Evolutionary conservation across 2,329 filamentous ascomycete genomes (phyloP).

Genomic region (Xylaria sp.): DNA sequence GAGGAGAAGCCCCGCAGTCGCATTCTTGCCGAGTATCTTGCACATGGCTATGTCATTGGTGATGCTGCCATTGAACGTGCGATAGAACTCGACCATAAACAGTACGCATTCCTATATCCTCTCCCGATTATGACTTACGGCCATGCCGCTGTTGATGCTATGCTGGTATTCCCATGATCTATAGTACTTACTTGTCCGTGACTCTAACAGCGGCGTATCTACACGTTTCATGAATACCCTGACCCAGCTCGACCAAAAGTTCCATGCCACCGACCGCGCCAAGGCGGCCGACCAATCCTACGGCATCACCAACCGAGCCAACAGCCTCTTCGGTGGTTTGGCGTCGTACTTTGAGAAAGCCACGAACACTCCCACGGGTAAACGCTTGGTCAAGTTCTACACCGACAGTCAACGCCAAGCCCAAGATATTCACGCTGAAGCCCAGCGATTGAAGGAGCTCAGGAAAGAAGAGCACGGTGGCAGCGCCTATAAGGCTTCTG

Average conservation of each 20-base stretch:
- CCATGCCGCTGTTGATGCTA: no score
- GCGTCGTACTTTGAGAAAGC: slow-evolving; percentile 96
- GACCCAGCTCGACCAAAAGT: slow-evolving; percentile 81
- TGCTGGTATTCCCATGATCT: no score
- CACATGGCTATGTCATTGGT: slow-evolving; percentile 89
- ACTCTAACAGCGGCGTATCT: slow-evolving; percentile 70
- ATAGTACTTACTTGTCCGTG: not conserved
- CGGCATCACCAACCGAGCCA: slow-evolving; percentile 80
- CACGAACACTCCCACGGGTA: slow-evolving; percentile 83
- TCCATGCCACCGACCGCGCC: slow-evolving; percentile 88
- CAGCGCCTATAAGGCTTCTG: slow-evolving; percentile 68
- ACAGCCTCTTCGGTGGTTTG: slow-evolving; percentile 71
- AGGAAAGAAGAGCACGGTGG: slow-evolving; percentile 76
- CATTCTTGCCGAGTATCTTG: slow-evolving; percentile 95
- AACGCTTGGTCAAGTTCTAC: slow-evolving; percentile 91
- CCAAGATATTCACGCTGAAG: slow-evolving; percentile 92
- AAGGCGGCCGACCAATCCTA: slow-evolving; percentile 86
- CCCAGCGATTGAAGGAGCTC: slow-evolving; percentile 84
- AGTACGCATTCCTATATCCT: slow-evolving; percentile 52
- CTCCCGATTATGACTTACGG: not conserved
- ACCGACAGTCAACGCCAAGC: slow-evolving; percentile 86
- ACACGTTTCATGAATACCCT: slow-evolving; percentile 82
- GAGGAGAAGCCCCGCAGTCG: slow-evolving; percentile 97
- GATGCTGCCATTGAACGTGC: slow-evolving; percentile 80
- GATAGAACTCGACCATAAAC: slow-evolving; percentile 88